A percentile compares a stretch with the other conserved stretches of the same genome.
phyloP scores from a whole-genome alignment of 495 filamentous ascomycete genomes.

The Podospora tetraspora region DNA sequence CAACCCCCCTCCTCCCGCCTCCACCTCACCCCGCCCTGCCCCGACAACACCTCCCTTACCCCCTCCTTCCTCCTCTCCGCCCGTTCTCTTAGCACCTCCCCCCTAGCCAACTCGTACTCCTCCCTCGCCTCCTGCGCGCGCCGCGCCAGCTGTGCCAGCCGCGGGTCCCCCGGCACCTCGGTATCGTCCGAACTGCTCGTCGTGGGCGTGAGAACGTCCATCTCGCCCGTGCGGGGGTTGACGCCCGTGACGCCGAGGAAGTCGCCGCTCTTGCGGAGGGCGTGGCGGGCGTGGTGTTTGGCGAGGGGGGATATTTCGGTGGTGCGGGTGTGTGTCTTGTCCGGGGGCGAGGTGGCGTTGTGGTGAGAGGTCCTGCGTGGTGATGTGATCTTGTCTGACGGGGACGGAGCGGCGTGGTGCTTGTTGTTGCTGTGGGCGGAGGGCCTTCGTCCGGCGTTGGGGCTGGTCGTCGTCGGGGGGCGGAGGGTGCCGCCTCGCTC shows the following conservation, averaged over 20 bases:
- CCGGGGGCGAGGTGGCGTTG: background rate
- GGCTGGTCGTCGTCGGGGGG: background rate
- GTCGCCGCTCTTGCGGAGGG: slow-evolving; percentile 43
- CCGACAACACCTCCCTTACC: slow-evolving; percentile 23
- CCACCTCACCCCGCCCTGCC: slow-evolving; percentile 36
- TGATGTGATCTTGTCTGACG: background rate
- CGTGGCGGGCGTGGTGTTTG: slow-evolving; percentile 37
- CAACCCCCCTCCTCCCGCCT: slow-evolving; percentile 38
- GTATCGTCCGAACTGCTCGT: slow-evolving; percentile 28
- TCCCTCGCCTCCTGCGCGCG: slow-evolving; percentile 25
- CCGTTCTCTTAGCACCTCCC: slow-evolving; percentile 28
- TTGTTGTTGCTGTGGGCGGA: background rate
- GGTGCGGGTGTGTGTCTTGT: too few relatives aligned
- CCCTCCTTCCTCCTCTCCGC: slow-evolving; percentile 33
- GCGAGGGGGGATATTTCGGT: background rate
- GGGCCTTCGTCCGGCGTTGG: background rate
- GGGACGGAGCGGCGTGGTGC: background rate
- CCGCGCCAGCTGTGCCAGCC: slow-evolving; percentile 27
- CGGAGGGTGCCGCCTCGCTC: slow-evolving; percentile 41
- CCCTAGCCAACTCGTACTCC: slow-evolving; percentile 29
- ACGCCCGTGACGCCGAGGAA: slow-evolving; percentile 51
- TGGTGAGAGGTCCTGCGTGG: background rate
- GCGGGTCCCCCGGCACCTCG: slow-evolving; percentile 10
- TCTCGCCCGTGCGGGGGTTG: slow-evolving; percentile 49
- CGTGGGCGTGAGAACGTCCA: slow-evolving; percentile 42